phyloP scores from a whole-genome alignment of 805 yeast species.

The Candida berthetii region DNA sequence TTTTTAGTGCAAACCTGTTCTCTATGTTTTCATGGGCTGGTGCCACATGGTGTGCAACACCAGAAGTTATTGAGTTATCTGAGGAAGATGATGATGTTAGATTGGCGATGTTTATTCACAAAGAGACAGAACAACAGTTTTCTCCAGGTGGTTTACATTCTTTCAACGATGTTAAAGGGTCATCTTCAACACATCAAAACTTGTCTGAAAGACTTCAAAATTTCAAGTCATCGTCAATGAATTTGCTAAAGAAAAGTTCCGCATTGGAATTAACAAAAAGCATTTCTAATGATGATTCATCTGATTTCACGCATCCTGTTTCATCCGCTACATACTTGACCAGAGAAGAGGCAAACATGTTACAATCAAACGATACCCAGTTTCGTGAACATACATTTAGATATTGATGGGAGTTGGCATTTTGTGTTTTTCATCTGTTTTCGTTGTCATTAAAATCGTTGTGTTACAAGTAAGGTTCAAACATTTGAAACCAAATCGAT shows the following conservation, averaged over 20 bases:
- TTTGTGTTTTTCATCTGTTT: neutral
- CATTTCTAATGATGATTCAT: neutral
- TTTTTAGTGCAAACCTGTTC: conserved; percentile 17
- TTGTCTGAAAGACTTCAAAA: neutral
- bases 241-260: neutral
- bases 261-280: neutral
- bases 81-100: conserved; percentile 4
- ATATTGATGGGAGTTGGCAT: neutral
- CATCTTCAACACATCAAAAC: neutral
- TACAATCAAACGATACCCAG: neutral
- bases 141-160: too few relatives aligned
- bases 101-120: neutral
- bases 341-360: neutral
- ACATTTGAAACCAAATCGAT: too few relatives aligned
- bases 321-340: neutral
- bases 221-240: neutral
- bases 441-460: neutral
- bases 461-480: too few relatives aligned
- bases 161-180: neutral
- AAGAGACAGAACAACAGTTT: neutral
- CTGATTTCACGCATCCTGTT: neutral
- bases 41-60: conserved; percentile 50
- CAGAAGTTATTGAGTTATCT: conserved; percentile 14
- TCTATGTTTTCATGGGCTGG: conserved; percentile 29
- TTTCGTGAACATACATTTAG: neutral